Conservation (phyloP, 345 rosid genomes). For the Citrus australasica region DNA sequence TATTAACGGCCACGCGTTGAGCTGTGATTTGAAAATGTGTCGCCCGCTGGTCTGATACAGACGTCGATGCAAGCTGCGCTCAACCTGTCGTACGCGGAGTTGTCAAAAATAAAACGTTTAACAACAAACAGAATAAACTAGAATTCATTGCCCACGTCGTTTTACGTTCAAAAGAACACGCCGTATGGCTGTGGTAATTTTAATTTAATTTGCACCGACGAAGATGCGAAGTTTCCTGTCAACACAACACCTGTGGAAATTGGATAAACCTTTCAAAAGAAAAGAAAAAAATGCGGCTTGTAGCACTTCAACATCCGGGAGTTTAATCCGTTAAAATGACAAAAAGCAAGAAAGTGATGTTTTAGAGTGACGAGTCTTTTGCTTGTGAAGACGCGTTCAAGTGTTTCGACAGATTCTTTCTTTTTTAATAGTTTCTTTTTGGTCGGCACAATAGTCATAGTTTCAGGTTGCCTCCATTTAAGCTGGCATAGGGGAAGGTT, state of each 20-base stretch:
- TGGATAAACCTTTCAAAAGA: background rate
- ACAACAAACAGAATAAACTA: background rate
- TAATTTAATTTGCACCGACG: background rate
- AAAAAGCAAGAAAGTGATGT: background rate
- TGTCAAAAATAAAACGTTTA: background rate
- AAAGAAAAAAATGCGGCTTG: background rate
- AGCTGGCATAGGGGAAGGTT: background rate
- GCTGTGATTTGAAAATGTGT: background rate
- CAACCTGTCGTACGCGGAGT: background rate
- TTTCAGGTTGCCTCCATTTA: background rate
- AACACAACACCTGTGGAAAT: background rate
- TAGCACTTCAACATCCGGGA: background rate
- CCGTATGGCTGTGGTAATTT: too few species aligned
- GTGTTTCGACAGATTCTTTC: background rate
- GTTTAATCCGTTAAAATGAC: too few species aligned
- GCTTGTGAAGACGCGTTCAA: conserved; percentile 14
- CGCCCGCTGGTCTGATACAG: background rate
- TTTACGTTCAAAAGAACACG: background rate
- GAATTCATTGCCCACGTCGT: background rate
- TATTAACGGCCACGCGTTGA: background rate
- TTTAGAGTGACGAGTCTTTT: background rate
- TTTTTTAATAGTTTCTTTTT: conserved; percentile 2
- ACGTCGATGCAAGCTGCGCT: background rate
- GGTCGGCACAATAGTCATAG: conserved; percentile 18
- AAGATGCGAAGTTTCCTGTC: background rate